Conservation (phyloP, 129 eudicot genomes). For the Tanacetum coccineum region DNA sequence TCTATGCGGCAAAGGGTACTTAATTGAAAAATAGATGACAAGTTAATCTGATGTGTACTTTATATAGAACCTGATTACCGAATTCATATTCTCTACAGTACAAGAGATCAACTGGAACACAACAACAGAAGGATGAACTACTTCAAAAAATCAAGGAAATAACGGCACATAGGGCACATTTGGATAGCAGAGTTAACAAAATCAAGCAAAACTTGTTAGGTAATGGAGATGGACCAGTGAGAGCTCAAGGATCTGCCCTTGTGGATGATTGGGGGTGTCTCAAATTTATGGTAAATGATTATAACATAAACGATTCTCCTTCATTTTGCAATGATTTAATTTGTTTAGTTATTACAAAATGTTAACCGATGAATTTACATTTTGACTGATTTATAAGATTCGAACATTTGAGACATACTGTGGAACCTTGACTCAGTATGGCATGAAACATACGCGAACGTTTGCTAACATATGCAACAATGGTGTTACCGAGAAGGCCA, state of each 20-base stretch:
- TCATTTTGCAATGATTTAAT: neutral
- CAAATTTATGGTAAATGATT: slow-evolving; percentile 20
- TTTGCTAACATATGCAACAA: slow-evolving; percentile 74
- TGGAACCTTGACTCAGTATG: slow-evolving; percentile 69
- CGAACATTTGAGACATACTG: slow-evolving; percentile 39
- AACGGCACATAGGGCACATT: slow-evolving; percentile 21
- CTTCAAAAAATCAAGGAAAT: slow-evolving; percentile 26
- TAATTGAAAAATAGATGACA: neutral
- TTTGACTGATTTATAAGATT: slow-evolving; percentile 36
- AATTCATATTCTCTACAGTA: slow-evolving; percentile 16
- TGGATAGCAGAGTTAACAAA: slow-evolving; percentile 16
- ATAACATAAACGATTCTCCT: neutral
- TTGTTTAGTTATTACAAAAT: neutral
- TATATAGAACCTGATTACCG: neutral
- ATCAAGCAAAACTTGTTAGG: slow-evolving; percentile 19
- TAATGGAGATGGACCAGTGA: neutral
- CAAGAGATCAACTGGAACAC: slow-evolving; percentile 1
- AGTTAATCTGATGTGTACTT: neutral
- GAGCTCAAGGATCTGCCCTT: slow-evolving; percentile 24
- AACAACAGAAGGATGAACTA: slow-evolving; percentile 13
- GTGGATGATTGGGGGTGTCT: slow-evolving; percentile 39
- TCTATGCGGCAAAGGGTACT: slow-evolving; percentile 61
- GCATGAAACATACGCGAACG: slow-evolving; percentile 69
- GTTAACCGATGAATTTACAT: neutral
- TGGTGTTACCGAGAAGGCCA: slow-evolving; percentile 29